Base-by-base conservation (phyloP, 805 yeast genomes). In the Komagataella populi region DNA sequence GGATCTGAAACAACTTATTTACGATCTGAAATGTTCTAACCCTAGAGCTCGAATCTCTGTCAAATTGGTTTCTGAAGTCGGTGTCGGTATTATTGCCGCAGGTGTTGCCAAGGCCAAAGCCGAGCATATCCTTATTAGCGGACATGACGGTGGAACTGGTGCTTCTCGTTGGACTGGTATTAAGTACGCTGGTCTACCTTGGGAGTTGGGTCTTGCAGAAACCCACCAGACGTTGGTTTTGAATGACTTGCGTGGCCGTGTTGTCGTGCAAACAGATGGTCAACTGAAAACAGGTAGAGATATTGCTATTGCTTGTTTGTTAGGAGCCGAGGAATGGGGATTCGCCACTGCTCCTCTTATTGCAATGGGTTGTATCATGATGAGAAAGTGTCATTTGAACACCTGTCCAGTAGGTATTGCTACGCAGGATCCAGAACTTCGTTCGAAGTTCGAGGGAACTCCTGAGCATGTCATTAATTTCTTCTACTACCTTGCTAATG, bases 61-160 rank as follows among this genome's bases (percentile, higher is more conserved):
- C 54, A 91, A 91, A 70, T 80, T 91, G 60, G 99, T 93, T 16
- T 87, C 96, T 23, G 99, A 91, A 70, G 98, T 93, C 54, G 99
- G 99, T 72, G 98, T 91, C 51, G 99, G 99, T 74, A 89, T 93
- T 63, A 91, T 93, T 65, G 98, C 98, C 23, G 88, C 97, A 47
- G 99, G 99, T 78, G 99, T 91, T 24, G 98, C 98, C 54, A 91
- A 91, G 72, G 99, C 99, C 17, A 95, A 93, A 65, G 96, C 98
- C 12, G 98, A 93, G 65, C 96, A 91, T 65, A 85, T 91, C 62
- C 77, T 91, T 64, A 87, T 91, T 57, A 87, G 96, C 54, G 98
- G 98, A 62, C 97, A 95, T 64, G 98, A 91, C 69, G 99, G 99
- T 79, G 99, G 99, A 74, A 91, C 99, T 53, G 99, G 99, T 82